phyloP scores from a whole-genome alignment of 306 rosid genomes.

The Vachellia pachyceras region DNA sequence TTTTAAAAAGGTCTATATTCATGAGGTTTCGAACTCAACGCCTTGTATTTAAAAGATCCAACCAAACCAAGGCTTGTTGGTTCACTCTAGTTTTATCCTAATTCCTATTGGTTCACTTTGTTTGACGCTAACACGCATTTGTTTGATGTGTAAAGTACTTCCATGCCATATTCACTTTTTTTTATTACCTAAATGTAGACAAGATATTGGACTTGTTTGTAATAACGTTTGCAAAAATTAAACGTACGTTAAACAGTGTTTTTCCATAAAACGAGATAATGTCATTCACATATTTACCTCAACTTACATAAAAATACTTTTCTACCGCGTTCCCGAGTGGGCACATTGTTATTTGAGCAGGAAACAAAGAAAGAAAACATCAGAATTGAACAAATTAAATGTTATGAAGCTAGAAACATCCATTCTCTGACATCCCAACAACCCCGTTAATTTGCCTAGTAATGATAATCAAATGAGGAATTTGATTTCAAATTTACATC shows the following conservation, averaged over 20 bases:
- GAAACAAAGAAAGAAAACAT: conserved; percentile 30
- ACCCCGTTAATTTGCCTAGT: conserved; percentile 16
- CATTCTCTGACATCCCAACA: conserved; percentile 27
- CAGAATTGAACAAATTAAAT: neutral
- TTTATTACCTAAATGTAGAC: conserved; percentile 29
- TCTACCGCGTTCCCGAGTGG: too few relatives aligned
- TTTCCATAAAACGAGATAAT: too few relatives aligned
- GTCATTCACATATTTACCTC: too few relatives aligned
- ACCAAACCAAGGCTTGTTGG: too few relatives aligned
- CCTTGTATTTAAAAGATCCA: too few relatives aligned
- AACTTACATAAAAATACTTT: too few relatives aligned
- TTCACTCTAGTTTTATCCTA: too few relatives aligned
- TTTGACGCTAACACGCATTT: neutral
- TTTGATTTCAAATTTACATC: conserved; percentile 39
- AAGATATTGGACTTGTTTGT: too few relatives aligned
- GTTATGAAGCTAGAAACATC: conserved; percentile 15
- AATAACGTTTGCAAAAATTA: too few relatives aligned
- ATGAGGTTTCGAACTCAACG: too few relatives aligned
- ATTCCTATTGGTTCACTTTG: neutral
- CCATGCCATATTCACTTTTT: neutral
- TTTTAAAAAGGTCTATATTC: too few relatives aligned
- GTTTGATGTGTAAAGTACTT: neutral
- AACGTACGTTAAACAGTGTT: too few relatives aligned
- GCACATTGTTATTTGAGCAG: conserved; percentile 12
- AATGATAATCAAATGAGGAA: conserved; percentile 35